phyloP scores from a whole-genome alignment of 2,329 filamentous ascomycete genomes.

The Neofusicoccum laricinum region DNA sequence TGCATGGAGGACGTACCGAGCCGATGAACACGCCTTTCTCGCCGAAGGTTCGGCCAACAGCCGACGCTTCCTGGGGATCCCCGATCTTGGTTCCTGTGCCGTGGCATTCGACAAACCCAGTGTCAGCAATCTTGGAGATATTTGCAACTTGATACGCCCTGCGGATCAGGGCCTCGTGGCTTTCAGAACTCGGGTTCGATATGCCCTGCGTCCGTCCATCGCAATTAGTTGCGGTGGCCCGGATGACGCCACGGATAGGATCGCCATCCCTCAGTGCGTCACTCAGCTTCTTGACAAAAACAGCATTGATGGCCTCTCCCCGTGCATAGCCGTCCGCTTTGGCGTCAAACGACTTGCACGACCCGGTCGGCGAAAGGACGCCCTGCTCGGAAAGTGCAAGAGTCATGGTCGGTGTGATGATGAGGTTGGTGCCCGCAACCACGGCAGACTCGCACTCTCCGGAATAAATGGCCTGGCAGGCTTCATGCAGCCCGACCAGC shows the following conservation, averaged over 20 bases:
- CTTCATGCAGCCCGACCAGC: conserved; percentile 36
- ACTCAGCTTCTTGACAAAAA: conserved; percentile 30
- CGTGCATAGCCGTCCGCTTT: conserved; percentile 34
- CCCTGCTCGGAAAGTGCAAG: conserved; percentile 34
- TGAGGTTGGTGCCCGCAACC: conserved; percentile 38
- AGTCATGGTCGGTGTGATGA: conserved; percentile 32
- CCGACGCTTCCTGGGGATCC: conserved; percentile 23
- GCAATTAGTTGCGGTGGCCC: conserved; percentile 23
- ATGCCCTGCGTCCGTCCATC: conserved; percentile 27
- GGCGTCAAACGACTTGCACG: conserved; percentile 31
- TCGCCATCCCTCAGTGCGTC: conserved; percentile 33
- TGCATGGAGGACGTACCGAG: conserved; percentile 12
- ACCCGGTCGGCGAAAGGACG: conserved; percentile 31
- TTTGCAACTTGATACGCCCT: conserved; percentile 26
- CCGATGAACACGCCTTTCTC: conserved; percentile 18
- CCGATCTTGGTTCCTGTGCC: conserved; percentile 21
- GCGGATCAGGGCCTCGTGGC: conserved; percentile 30
- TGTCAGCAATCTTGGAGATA: not conserved
- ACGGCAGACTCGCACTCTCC: conserved; percentile 32
- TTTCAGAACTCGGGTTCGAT: conserved; percentile 21
- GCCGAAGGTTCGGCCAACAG: not conserved
- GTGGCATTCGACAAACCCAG: conserved; percentile 19
- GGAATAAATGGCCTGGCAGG: conserved; percentile 29
- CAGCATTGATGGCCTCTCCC: conserved; percentile 34
- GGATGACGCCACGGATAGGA: conserved; percentile 34